phyloP scores from a whole-genome alignment of 2,329 filamentous ascomycete species.

The Neonectria punicea region DNA sequence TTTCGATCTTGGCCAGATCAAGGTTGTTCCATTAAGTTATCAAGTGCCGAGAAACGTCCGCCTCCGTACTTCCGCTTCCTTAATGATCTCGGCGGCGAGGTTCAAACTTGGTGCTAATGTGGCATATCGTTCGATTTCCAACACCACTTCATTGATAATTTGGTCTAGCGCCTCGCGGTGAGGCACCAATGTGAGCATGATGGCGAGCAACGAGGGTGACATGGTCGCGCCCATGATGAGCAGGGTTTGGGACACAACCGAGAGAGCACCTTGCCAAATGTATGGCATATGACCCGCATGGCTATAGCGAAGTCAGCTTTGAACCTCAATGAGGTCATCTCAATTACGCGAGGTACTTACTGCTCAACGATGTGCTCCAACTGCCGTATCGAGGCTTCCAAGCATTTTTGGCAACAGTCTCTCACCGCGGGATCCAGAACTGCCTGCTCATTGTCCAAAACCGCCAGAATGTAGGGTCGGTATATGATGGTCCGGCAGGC shows the following conservation, averaged over 20 bases:
- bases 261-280: conserved; percentile 85
- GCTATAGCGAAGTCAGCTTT: conserved; percentile 51
- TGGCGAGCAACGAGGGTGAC: conserved; percentile 75
- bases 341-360: conserved; percentile 60
- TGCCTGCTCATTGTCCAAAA: conserved; percentile 80
- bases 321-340: conserved; percentile 7
- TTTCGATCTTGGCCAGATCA: neutral
- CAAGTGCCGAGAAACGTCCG: conserved; percentile 68
- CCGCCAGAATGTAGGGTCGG: conserved; percentile 82
- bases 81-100: conserved; percentile 82
- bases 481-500: conserved; percentile 90
- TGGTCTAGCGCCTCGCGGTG: conserved; percentile 73
- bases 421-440: conserved; percentile 77
- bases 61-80: conserved; percentile 79
- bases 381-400: conserved; percentile 83
- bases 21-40: conserved; percentile 28
- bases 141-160: conserved; percentile 81
- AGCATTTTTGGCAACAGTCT: conserved; percentile 82
- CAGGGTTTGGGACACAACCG: conserved; percentile 83
- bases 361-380: conserved; percentile 82
- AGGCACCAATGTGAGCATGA: conserved; percentile 68
- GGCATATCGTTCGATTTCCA: conserved; percentile 79
- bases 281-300: conserved; percentile 88
- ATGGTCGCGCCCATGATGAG: conserved; percentile 87
- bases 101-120: conserved; percentile 80